phyloP scores from a whole-genome alignment of 768 basidiomycete genomes.

The Pseudohyphozyma bogoriensis region DNA sequence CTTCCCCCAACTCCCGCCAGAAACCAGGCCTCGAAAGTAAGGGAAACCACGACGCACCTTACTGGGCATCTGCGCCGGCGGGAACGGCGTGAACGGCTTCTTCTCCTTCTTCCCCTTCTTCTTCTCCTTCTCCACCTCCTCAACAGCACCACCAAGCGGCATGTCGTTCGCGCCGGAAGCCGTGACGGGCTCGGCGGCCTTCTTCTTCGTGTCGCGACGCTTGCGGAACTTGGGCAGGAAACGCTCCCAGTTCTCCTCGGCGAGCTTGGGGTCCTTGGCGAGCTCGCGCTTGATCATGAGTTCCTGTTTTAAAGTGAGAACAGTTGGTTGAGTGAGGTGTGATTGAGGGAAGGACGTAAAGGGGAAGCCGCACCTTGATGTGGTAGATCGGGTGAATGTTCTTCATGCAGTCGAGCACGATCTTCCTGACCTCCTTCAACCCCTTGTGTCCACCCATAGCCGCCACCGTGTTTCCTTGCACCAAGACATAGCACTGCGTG shows the following conservation, averaged over 20 bases:
- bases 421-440: slow-evolving; percentile 88
- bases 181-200: slow-evolving; percentile 33
- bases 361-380: slow-evolving; percentile 60
- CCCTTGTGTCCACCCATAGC: slow-evolving; percentile 95
- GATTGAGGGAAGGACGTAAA: neutral
- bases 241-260: slow-evolving; percentile 87
- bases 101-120: slow-evolving; percentile 96
- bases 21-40: no score
- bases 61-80: slow-evolving; percentile 81
- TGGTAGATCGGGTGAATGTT: slow-evolving; percentile 98
- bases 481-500: slow-evolving; percentile 91
- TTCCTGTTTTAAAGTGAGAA: no score
- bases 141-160: slow-evolving; percentile 50
- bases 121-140: slow-evolving; percentile 87
- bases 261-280: slow-evolving; percentile 94
- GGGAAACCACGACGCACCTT: slow-evolving; percentile 50
- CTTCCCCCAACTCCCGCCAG: no score
- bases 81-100: slow-evolving; percentile 68
- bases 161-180: slow-evolving; percentile 44
- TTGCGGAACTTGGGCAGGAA: slow-evolving; percentile 95
- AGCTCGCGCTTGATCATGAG: slow-evolving; percentile 97
- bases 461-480: slow-evolving; percentile 95
- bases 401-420: slow-evolving; percentile 98
- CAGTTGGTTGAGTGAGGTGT: neutral
- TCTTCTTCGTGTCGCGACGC: slow-evolving; percentile 87